Percentiles rank a stretch among this genome's conserved stretches.
Conservation (phyloP, 1,284 basidiomycete genomes). For the Tylopilus orsonianus region DNA sequence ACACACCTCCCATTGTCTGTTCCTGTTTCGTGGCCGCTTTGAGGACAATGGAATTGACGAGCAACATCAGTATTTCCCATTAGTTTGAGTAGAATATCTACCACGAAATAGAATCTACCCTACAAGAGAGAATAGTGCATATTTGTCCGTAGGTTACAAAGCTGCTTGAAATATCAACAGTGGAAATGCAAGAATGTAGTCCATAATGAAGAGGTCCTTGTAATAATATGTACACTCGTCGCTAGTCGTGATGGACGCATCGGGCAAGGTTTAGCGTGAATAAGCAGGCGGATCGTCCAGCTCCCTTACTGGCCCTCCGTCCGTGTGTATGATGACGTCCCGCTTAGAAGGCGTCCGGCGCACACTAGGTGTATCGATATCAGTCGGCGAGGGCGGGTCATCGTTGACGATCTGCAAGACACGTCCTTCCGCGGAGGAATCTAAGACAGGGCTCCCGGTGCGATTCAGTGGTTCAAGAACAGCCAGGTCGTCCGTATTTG, state of each 20-base stretch:
- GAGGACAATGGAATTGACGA: not conserved
- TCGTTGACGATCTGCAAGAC: constrained; percentile 33
- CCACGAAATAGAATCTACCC: constrained; percentile 5
- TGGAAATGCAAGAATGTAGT: constrained; percentile 12
- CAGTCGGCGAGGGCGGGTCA: constrained; percentile 23
- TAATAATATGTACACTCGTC: constrained; percentile 15
- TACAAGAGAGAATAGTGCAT: constrained; percentile 8
- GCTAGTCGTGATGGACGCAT: constrained; percentile 13
- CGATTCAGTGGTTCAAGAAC: constrained; percentile 19
- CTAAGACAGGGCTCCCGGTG: constrained; percentile 25
- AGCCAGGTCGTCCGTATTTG: constrained; percentile 26
- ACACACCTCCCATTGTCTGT: constrained; percentile 25
- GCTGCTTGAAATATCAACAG: constrained; percentile 5
- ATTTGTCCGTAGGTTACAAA: constrained; percentile 19
- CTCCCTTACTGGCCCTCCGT: constrained; percentile 22
- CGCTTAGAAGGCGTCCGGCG: constrained; percentile 3
- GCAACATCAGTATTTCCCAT: not conserved
- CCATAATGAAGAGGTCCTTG: constrained; percentile 20
- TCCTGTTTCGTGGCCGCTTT: not conserved
- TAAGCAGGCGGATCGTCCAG: constrained; percentile 26
- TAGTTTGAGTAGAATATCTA: constrained; percentile 4
- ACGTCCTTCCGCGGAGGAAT: constrained; percentile 22
- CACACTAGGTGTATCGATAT: constrained; percentile 1
- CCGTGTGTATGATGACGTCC: constrained; percentile 28
- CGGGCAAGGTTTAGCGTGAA: constrained; percentile 15